Evolutionary conservation across 2,329 filamentous ascomycete species (phyloP).

Genomic region (Trichoderma polysporum): DNA sequence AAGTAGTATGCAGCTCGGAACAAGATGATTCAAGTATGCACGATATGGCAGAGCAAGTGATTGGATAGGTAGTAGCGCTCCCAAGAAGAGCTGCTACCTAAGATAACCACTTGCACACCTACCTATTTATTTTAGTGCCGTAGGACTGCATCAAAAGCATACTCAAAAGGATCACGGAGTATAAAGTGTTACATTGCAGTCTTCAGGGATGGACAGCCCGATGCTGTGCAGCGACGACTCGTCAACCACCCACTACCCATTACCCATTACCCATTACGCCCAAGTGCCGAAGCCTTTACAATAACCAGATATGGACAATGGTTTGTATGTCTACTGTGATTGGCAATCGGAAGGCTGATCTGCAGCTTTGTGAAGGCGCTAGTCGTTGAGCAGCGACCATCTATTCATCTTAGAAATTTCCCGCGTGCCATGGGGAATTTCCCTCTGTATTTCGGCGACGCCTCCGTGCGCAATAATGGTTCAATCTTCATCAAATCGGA

Average conservation of each 20-base stretch:
- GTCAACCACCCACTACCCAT: background rate
- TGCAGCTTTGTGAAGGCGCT: background rate
- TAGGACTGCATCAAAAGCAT: background rate
- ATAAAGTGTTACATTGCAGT: background rate
- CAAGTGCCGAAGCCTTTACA: constrained; percentile 10
- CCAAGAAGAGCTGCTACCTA: too few species aligned
- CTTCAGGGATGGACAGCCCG: background rate
- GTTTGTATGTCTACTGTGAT: background rate
- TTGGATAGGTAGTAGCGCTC: too few species aligned
- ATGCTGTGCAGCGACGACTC: background rate
- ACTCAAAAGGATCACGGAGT: background rate
- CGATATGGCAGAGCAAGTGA: too few species aligned
- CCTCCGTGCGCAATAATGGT: background rate
- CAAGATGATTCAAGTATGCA: too few species aligned
- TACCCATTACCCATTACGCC: background rate
- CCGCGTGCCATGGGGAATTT: background rate
- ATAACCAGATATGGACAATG: background rate
- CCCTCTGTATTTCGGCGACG: background rate
- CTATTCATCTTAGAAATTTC: background rate
- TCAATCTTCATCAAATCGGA: background rate
- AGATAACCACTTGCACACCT: too few species aligned
- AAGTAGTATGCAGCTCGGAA: background rate
- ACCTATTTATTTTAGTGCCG: too few species aligned
- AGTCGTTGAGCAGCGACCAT: background rate
- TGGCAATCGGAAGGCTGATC: background rate